Evolutionary conservation across 352 stramenopile genomes (phyloP), one percentile per base, ranked within the genome.

Genomic region (Aphanomyces euteiches): DNA sequence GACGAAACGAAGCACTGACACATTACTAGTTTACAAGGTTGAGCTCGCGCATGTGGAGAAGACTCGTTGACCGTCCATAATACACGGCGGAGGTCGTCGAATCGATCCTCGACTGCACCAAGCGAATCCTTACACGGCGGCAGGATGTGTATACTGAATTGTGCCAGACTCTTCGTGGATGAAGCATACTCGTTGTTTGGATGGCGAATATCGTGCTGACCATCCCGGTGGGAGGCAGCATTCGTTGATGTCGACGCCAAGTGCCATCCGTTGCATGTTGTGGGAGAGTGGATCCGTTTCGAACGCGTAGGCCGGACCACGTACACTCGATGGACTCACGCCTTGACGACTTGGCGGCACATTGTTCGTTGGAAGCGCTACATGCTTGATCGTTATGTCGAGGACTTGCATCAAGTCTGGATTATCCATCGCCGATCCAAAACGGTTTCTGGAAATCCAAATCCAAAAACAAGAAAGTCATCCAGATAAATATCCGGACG

Each of bases 211-310:
- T 6, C 64, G 48, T 8, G 64, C 64, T 21, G 36, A 36, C 64
- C 64, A 70, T 17, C 64, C 64, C 47, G 64, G 64, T 28, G 64
- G 64, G 10, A 70, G 40, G 54, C 64, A 70, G 64, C 64, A 70
- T 38, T 70, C 64, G 53, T 61, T 41, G 13, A 64, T 1, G 34
- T 70, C 40, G 4, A 70, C 38, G 6, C 43, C 48, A 41, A 70
- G 19, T 17, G 64, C 40, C 64, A 70, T 60, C 38, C 54, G 64
- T 15, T 64, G 36, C 54, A 70, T 70, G 38, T 54, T 40, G 37
- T 61, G 54, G 5, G 64, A 50, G 4, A 70, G 56, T 19, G 64
- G 36, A 43, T 70, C 64, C 37, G 50, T 61, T 39, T 70, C 36
- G 13, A 70, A 47, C 4, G 34, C 54, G 19, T 37, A 54, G 7